phyloP scores from a whole-genome alignment of 352 stramenopile species.

The Globisporangium yorkense region DNA sequence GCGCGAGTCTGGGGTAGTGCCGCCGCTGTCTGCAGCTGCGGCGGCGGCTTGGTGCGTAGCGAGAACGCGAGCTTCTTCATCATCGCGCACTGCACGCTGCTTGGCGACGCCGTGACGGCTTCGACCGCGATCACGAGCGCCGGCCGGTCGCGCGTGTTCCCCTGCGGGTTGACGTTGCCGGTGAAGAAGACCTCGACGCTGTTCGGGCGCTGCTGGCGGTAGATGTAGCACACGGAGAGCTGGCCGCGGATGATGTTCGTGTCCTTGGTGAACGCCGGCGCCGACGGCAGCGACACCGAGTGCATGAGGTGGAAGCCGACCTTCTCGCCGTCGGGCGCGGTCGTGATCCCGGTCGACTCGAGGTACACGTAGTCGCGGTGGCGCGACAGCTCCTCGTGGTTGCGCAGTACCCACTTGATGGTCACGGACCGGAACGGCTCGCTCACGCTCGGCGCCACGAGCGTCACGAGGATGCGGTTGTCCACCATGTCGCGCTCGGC shows the following conservation, averaged over 20 bases:
- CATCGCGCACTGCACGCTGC: conserved; percentile 48
- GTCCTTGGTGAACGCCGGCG: conserved; percentile 49
- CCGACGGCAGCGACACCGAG: conserved; percentile 33
- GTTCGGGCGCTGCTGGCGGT: conserved; percentile 8
- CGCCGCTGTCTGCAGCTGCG: conserved; percentile 10
- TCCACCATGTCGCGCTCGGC: conserved; percentile 13
- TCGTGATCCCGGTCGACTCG: conserved; percentile 61
- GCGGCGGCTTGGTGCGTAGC: conserved; percentile 11
- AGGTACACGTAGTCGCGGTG: conserved; percentile 72
- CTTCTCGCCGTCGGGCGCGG: conserved; percentile 34
- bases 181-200: conserved; percentile 42
- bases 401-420: conserved; percentile 72
- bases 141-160: conserved; percentile 35
- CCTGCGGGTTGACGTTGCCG: conserved; percentile 40
- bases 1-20: conserved; percentile 10
- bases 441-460: conserved; percentile 27
- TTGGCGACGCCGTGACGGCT: conserved; percentile 29
- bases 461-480: conserved; percentile 30
- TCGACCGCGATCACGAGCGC: conserved; percentile 41
- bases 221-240: conserved; percentile 14
- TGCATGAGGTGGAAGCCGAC: conserved; percentile 60
- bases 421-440: conserved; percentile 57
- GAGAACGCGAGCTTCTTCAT: conserved; percentile 62
- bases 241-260: conserved; percentile 60
- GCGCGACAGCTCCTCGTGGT: conserved; percentile 50